Evolutionary conservation across 345 rosid species (phyloP), one percentile per base, ranked within the genome.

Genomic region (Combretum micranthum): DNA sequence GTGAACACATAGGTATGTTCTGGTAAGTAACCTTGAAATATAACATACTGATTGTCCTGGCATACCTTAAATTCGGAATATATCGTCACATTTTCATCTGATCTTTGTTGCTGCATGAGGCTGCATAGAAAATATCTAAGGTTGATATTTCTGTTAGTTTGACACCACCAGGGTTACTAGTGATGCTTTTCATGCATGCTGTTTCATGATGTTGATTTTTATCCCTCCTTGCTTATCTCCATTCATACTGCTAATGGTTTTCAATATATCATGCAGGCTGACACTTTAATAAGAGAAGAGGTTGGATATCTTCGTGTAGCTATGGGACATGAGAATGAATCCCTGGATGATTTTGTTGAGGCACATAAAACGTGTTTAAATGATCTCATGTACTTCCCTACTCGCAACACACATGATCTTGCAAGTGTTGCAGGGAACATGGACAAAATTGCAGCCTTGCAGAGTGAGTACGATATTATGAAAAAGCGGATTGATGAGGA

Each of bases 361-460:
- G 99, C 97, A 55, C 99, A 83, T 77, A 79, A 79, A 50, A 87
- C 87, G 18, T 94, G 95, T 64, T 62, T 94, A 59, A 90, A 85
- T 56, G 96, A 94, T 79, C 86, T 94, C 63, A 87, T 90, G 95
- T 94, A 83, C 79, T 87, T 90, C 75, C 99, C 99, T 50, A 80
- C 89, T 10, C 87, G 96, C 16, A 77, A 81, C 60, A 95, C 97
- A 20, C 87, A 77, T 51, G 97, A 90, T 69, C 87, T 84, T 52
- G 72, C 96, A 26, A 94, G 97, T 78, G 99, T 94, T 72, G 99
- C 97, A 54, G 96, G 80, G 66, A 85, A 75, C 52, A 70, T 76
- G 47, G 99, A 94, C 69, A 94, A 94, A 77, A 83, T 94, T 55
- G 79, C 90, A 18, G 95, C 96, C 16, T 75, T 87, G 65, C 93